Base-by-base conservation (phyloP, 805 yeast species). In the Saturnispora serradocipensis region DNA sequence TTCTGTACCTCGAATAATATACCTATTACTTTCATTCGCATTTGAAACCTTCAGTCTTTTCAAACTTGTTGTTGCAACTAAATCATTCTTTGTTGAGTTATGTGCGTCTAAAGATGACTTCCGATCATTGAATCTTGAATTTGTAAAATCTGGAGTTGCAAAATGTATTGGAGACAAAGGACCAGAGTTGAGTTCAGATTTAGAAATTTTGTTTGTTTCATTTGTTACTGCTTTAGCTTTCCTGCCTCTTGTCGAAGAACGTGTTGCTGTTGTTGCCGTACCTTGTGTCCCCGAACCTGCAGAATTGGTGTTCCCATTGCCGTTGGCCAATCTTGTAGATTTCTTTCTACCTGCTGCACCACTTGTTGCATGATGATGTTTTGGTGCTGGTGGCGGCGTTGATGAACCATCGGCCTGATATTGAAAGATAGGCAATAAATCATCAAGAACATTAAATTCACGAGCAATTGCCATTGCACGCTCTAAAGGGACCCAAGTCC, bases 401-500 rank as follows among this genome's bases (percentile, higher is more conserved):
- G 67, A 61, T 32, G 72, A 63, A 56, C 86, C 80, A 61, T 79
- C 71, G 50, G 73, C 52, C 13, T 35, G 27, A 61, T 78, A 86
- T 34, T 82, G 82, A 54, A 90, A 81, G 22, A 89, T 69, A 0
- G 90, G 86, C 38, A 70, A 67, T 44, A 91, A 72, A 15, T 76
- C 71, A 3, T 77, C 84, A 54, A 73, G 71, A 4, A 86, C 95
- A 1, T 76, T 81, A 58, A 80, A 81, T 59, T 80, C 81, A 47
- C 72, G 71, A 1, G 93, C 88, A 53, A 88, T 76, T 54, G 76
- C 79, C 28, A 72, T 69, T 1, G 97, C 97, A 46, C 87, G 79
- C 5, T 76, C 81, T 55, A 88, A 68, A 0, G 98, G 98, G 5
- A 90, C 91, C 97, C 97, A 90, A 3, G 98, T 90, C 16, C 98